Evolutionary conservation across 2,329 filamentous ascomycete species (phyloP).

Genomic region (Aspergillus awamori): DNA sequence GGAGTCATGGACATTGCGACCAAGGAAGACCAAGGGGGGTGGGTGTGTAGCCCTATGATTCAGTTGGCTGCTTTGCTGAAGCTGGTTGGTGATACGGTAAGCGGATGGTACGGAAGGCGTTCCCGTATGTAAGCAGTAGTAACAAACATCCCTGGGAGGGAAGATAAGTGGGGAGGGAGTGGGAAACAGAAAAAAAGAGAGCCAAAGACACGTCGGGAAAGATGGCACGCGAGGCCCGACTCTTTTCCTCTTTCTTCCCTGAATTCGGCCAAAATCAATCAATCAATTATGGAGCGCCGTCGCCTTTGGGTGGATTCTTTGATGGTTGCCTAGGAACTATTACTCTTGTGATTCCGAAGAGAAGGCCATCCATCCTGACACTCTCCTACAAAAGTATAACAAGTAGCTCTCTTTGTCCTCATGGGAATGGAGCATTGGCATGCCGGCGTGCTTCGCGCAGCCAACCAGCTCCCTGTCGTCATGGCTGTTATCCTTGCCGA

Average conservation of each 20-base stretch:
- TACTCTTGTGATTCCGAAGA: neutral
- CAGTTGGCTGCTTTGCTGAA: neutral
- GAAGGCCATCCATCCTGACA: neutral
- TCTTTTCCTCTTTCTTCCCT: neutral
- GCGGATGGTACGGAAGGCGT: neutral
- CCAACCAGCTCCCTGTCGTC: constrained; percentile 1
- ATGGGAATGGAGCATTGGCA: neutral
- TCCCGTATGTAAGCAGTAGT: neutral
- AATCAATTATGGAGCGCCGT: constrained; percentile 1
- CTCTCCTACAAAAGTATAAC: neutral
- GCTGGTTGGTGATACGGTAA: neutral
- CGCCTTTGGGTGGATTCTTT: neutral
- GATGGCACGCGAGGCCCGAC: constrained; percentile 22
- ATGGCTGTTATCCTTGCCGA: constrained; percentile 5
- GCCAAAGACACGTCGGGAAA: constrained; percentile 14
- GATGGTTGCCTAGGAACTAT: neutral
- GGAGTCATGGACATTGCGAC: neutral
- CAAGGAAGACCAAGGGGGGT: no score
- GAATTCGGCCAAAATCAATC: neutral
- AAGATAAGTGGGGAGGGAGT: neutral
- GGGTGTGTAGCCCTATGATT: neutral
- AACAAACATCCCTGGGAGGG: neutral
- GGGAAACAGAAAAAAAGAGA: neutral
- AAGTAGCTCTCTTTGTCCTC: neutral
- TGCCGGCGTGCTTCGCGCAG: neutral